phyloP scores from a whole-genome alignment of 257 asterid species.

The Orobanche coerulescens region DNA sequence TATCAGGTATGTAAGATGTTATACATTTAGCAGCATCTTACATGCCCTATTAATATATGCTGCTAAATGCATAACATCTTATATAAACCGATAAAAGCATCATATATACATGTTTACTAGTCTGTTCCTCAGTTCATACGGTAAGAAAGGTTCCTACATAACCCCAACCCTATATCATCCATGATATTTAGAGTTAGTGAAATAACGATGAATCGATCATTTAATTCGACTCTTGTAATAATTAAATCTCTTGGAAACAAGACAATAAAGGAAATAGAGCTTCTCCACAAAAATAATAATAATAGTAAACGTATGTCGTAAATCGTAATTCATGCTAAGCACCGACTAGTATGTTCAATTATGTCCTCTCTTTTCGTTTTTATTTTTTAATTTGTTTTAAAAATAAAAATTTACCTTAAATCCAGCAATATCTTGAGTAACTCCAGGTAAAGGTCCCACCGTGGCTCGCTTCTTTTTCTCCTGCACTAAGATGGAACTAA shows the following conservation, averaged over 20 bases:
- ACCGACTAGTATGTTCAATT: background rate
- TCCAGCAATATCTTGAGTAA: slow-evolving; percentile 98
- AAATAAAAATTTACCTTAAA: slow-evolving; percentile 46
- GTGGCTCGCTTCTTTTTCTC: slow-evolving; percentile 75
- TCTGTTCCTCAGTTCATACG: no score
- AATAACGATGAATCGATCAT: background rate
- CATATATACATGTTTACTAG: no score
- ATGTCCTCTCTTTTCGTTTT: background rate
- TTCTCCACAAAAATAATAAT: background rate
- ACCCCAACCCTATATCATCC: no score
- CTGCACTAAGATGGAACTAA: slow-evolving; percentile 68
- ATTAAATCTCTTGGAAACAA: background rate
- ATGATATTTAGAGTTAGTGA: background rate
- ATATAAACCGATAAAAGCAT: no score
- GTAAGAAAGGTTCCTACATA: no score
- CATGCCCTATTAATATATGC: no score
- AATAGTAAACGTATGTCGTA: no score
- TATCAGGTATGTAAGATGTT: no score
- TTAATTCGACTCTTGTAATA: background rate
- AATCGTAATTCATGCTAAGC: background rate
- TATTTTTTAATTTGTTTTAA: background rate
- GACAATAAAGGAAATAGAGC: background rate
- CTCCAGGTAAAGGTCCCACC: slow-evolving; percentile 96
- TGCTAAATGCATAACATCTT: no score
- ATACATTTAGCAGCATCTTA: no score